Conservation (phyloP, 805 yeast species). For the Kuraishia floccosa region DNA sequence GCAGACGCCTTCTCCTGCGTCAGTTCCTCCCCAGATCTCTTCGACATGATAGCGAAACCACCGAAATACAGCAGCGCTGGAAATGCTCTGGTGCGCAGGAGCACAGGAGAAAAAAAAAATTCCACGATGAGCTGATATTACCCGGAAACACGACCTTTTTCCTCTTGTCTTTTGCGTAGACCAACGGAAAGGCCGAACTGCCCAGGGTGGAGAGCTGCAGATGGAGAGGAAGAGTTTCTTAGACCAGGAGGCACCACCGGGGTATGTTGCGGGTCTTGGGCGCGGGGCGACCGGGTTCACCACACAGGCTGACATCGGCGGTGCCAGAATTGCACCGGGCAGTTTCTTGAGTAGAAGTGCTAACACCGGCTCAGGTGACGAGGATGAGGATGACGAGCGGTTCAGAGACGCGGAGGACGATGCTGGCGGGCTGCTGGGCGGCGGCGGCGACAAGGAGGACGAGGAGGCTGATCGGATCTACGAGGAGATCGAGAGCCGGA, state of each 20-base stretch:
- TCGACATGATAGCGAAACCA: no score
- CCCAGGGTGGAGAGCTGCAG: no score
- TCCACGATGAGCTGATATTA: no score
- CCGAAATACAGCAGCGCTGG: no score
- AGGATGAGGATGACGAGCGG: constrained; percentile 18
- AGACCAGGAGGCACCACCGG: constrained; percentile 79
- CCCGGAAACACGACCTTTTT: no score
- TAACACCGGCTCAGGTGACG: constrained; percentile 19
- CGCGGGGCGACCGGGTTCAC: constrained; percentile 94
- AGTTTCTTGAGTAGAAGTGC: no score
- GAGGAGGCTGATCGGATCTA: constrained; percentile 72
- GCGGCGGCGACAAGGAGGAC: constrained; percentile 37
- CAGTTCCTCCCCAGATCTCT: constrained; percentile 19
- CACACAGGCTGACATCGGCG: constrained; percentile 69
- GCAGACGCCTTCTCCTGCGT: constrained; percentile 2
- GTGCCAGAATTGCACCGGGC: constrained; percentile 20
- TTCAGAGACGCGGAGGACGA: constrained; percentile 16
- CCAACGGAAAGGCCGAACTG: no score
- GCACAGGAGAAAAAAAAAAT: no score
- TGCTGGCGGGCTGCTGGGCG: constrained; percentile 5
- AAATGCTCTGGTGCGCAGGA: no score
- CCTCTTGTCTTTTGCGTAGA: no score
- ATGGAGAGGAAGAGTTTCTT: constrained; percentile 57
- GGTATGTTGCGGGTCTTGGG: constrained; percentile 87
- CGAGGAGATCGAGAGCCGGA: constrained; percentile 49